Percentiles rank a stretch among this genome's conserved stretches.
Evolutionary conservation across 495 filamentous ascomycete species (phyloP).

Genomic region (Ramalina peruviana): DNA sequence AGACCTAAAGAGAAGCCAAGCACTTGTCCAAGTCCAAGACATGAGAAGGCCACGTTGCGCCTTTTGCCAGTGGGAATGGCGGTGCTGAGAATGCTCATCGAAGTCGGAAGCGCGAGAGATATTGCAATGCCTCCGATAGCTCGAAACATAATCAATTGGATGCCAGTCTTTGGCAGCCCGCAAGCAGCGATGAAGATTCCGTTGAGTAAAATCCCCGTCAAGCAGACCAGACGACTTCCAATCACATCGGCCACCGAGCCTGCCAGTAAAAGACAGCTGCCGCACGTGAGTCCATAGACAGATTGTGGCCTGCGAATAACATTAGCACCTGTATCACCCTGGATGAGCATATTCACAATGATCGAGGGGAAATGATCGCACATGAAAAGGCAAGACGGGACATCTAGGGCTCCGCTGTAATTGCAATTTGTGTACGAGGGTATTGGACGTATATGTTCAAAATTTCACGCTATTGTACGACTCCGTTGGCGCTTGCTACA

Average conservation of each 20-base stretch:
- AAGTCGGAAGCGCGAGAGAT: conserved; percentile 36
- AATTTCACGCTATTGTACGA: too few species aligned
- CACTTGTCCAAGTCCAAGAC: conserved; percentile 33
- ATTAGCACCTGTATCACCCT: too few species aligned
- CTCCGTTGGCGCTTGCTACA: too few species aligned
- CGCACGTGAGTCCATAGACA: conserved; percentile 9
- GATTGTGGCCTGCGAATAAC: neutral
- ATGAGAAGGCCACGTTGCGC: conserved; percentile 39
- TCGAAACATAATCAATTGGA: conserved; percentile 38
- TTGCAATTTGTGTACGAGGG: too few species aligned
- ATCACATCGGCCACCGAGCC: conserved; percentile 39
- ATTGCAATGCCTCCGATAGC: conserved; percentile 34
- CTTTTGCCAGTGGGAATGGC: conserved; percentile 26
- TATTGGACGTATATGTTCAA: too few species aligned
- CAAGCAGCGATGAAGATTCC: conserved; percentile 31
- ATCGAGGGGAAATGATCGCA: too few species aligned
- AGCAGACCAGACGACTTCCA: conserved; percentile 28
- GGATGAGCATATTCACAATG: too few species aligned
- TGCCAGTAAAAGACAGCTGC: conserved; percentile 34
- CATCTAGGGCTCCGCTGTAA: too few species aligned
- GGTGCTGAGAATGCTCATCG: conserved; percentile 35
- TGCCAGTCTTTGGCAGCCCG: conserved; percentile 29
- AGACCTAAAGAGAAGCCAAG: conserved; percentile 41
- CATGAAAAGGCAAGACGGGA: too few species aligned
- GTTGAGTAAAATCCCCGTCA: conserved; percentile 32